Base-by-base conservation (phyloP, 495 filamentous ascomycete species). In the Gamarada debralockiae region DNA sequence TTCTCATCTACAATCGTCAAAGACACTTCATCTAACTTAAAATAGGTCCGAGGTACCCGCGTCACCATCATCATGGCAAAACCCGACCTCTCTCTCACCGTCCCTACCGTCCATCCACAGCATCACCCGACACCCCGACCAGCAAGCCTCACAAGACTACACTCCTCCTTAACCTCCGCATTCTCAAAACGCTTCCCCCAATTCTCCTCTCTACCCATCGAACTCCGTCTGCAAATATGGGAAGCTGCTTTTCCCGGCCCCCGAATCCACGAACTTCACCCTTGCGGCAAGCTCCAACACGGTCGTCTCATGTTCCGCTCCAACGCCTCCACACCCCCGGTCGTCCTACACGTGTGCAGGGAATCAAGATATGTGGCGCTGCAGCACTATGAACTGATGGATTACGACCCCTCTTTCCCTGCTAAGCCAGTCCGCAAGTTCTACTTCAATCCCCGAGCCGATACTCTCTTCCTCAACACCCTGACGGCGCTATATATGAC, bases 341-440 rank as follows among this genome's bases (percentile, higher is more conserved):
- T 51, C 0, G 49, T 66, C 4, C 64, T 69, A 57, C 62, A 63
- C 47, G 56, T 55, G 2, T 62, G 61, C 29, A 59, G 31, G 20
- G 67, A 81, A 73, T 65, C 77, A 57, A 55, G 77, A 14, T 36
- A 41, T 1, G 38, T 63, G 1, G 63, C 65, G 5, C 17, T 53
- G 17, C 52, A 59, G 0, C 40, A 47, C 22, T 58, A 63, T 50
- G 18, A 54, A 15, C 20, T 59, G 29, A 59, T 63, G 56, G 17
- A 37, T 24, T 59, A 59, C 48, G 37, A 40, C 14, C 56, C 60
- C 3, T 33, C 44, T 17, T 29, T 23, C 1, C 44, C 15, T 13
- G 2, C 44, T 2, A 47, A 29, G 3, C 21, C 55, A 57, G 46
- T 63, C 14, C 25, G 58, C 12, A 18, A 53, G 10, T 63, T 63